These are phyloP conservation scores for Rhizophora mangle DNA, from an alignment of 345 rosid genomes.

Conservation along the genomic window DNA sequence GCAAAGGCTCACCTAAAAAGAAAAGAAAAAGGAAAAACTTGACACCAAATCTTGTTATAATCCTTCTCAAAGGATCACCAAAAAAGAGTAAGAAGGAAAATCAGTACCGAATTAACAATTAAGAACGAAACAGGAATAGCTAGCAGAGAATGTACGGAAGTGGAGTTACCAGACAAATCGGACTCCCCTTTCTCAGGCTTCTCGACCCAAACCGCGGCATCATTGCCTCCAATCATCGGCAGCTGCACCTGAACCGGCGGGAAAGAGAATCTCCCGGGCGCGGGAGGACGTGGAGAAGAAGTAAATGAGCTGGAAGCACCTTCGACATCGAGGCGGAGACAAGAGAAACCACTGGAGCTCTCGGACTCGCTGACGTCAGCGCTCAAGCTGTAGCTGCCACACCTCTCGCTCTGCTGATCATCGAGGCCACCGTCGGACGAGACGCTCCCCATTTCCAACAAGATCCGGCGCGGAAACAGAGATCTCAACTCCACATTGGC, in stretches of 20 bases:
- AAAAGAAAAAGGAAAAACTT: no score
- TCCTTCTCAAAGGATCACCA: no score
- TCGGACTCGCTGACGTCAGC: conserved; percentile 97
- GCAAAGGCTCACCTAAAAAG: no score
- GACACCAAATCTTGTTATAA: no score
- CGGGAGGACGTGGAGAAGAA: conserved; percentile 48
- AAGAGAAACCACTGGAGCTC: conserved; percentile 84
- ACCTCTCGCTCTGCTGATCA: conserved; percentile 64
- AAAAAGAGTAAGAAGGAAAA: no score
- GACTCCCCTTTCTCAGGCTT: conserved; percentile 54
- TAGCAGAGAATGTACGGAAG: no score
- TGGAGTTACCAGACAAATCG: conserved; percentile 63
- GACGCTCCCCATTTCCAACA: conserved; percentile 52
- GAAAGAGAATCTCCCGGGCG: conserved; percentile 34
- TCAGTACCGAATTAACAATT: no score
- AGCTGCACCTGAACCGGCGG: conserved; percentile 33
- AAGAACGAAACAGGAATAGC: no score
- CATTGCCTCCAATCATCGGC: conserved; percentile 63
- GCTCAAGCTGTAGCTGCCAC: conserved; percentile 93
- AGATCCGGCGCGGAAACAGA: not conserved
- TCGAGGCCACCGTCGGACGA: conserved; percentile 61
- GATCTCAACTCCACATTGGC: not conserved
- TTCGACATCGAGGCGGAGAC: conserved; percentile 59
- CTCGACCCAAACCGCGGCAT: conserved; percentile 53
- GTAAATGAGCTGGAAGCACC: conserved; percentile 67